Evolutionary conservation across 768 basidiomycete genomes (phyloP), one percentile per base, ranked within the genome.

Genomic region (Cystoderma amianthinum): DNA sequence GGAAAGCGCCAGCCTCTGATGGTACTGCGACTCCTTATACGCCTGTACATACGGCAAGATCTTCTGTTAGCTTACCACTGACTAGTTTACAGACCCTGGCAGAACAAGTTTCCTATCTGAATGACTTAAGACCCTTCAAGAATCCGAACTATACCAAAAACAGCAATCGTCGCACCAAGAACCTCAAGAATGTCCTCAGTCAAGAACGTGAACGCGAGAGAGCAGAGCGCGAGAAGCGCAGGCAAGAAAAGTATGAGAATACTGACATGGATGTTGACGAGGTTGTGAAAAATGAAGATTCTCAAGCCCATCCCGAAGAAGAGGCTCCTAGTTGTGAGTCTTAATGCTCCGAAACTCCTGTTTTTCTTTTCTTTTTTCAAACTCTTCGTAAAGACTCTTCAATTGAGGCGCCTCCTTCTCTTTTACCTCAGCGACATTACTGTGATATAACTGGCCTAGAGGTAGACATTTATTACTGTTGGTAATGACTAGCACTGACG

Each of bases 381-480:
- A n/a, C n/a, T n/a, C n/a, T n/a, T n/a, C n/a, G n/a, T n/a, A n/a
- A 45, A 90, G 87, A 90, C 49, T 72, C 76, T 4, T 85, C 82
- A 2, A 85, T 92, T 32, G 89, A 92, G 55, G 87, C 89, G 4
- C 85, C 89, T 0, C 89, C 88, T 0, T 91, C 87, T 7, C 54
- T 92, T 1, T 63, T 85, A 5, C 88, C 89, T 2, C 83, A 80
- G 36, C 70, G 72, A 44, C 80, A 82, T 45, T 88, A 85, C 40
- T 91, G 89, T 52, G 89, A 91, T 60, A 90, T 92, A 12, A 92
- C 89, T 0, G 86, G 89, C 0, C 67, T 92, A 10, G 86, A 89
- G 61, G 87, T 84, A 21, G 6, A 17, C 17, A 17, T 41, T 2
- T 19, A 12, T 4, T 19, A 11, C 36, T 32, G 28, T 16, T 32